Percentiles rank a stretch among this genome's conserved stretches.
These are phyloP conservation scores for Fraxinus floribunda DNA, from an alignment of 305 asterid genomes.

Conservation along the genomic window DNA sequence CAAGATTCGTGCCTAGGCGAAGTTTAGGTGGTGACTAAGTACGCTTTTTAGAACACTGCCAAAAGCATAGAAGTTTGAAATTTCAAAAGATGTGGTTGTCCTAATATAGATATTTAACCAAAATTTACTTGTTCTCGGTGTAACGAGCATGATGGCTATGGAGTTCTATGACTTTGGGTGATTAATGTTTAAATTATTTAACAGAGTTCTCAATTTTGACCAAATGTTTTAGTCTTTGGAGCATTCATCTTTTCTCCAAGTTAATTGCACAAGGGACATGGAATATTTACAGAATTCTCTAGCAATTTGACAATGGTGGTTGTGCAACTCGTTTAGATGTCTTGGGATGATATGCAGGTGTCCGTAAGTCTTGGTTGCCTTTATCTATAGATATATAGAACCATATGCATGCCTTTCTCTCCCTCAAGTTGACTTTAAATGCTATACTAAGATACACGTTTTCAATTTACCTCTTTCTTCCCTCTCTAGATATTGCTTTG, in stretches of 20 bases:
- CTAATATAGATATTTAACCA: not conserved
- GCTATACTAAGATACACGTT: not conserved
- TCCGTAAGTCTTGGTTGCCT: not conserved
- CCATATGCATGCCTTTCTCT: not conserved
- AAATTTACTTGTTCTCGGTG: not conserved
- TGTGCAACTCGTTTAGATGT: not conserved
- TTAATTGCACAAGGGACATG: not conserved
- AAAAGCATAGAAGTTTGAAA: not conserved
- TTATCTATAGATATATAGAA: not conserved
- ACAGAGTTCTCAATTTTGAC: not conserved
- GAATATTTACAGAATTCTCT: not conserved
- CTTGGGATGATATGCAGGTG: not conserved
- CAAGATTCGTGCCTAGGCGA: not conserved
- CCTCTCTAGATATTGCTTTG: not conserved
- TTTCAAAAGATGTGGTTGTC: not conserved
- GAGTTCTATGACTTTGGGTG: not conserved
- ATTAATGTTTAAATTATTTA: not conserved
- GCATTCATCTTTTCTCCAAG: not conserved
- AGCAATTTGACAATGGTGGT: not conserved
- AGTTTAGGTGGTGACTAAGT: not conserved
- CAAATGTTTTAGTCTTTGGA: not conserved
- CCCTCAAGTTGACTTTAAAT: not conserved
- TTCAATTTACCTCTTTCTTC: not conserved
- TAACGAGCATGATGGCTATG: not conserved
- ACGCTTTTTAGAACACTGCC: not conserved